Percentiles rank a stretch among this genome's conserved stretches.
Evolutionary conservation across 805 yeast species (phyloP).

Genomic region (Metahyphopichia silvanorum): DNA sequence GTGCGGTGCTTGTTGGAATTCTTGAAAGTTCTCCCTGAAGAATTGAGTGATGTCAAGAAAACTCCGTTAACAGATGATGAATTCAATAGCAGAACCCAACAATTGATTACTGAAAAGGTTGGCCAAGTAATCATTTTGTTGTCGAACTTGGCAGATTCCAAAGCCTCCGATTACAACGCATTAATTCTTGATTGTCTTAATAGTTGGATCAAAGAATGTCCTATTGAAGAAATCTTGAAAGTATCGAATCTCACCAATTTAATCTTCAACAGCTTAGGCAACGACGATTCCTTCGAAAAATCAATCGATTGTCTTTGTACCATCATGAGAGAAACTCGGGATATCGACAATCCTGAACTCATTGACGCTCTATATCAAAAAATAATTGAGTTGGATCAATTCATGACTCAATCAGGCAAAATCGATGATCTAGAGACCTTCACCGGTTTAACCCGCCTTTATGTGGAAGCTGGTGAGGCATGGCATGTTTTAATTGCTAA

Average conservation of each 20-base stretch:
- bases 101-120: constrained; percentile 64
- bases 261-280: constrained; percentile 56
- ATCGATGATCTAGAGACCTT: constrained; percentile 63
- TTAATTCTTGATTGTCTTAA: constrained; percentile 71
- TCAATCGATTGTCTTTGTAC: constrained; percentile 86
- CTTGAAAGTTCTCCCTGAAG: constrained; percentile 87
- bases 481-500: constrained; percentile 88
- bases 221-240: constrained; percentile 64
- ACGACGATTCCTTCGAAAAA: constrained; percentile 74
- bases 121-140: constrained; percentile 64
- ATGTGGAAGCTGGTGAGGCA: constrained; percentile 90
- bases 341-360: constrained; percentile 59
- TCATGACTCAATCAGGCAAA: constrained; percentile 36
- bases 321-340: constrained; percentile 77
- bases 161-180: constrained; percentile 18
- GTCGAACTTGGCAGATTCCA: constrained; percentile 38
- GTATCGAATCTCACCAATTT: constrained; percentile 63
- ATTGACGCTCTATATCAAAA: constrained; percentile 68
- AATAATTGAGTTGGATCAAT: constrained; percentile 57
- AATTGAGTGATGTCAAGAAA: constrained; percentile 70
- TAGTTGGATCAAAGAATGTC: constrained; percentile 89
- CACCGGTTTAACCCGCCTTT: constrained; percentile 69
- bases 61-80: constrained; percentile 83
- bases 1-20: constrained; percentile 65
- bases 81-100: constrained; percentile 58